Evolutionary conservation across 352 stramenopile genomes (phyloP).

Genomic region (Pilasporangium apinafurcum): DNA sequence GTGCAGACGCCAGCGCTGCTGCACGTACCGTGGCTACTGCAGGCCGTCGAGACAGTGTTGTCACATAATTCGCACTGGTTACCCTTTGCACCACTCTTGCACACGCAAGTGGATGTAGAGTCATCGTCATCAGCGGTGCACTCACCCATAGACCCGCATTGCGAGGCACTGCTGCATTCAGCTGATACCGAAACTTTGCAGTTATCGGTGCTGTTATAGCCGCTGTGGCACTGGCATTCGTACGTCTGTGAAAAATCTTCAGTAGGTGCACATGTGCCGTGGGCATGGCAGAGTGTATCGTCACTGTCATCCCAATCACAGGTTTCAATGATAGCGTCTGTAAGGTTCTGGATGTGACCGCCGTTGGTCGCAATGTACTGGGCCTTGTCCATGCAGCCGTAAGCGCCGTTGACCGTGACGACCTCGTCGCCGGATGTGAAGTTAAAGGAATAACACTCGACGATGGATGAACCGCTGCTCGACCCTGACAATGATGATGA

Average conservation of each 20-base stretch:
- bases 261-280: constrained; percentile 64
- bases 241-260: constrained; percentile 54
- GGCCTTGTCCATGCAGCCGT: constrained; percentile 64
- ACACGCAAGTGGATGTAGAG: constrained; percentile 36
- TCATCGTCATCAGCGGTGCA: constrained; percentile 24
- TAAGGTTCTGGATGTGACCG: constrained; percentile 60
- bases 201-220: constrained; percentile 49
- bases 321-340: constrained; percentile 31
- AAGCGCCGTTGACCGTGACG: constrained; percentile 61
- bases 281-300: constrained; percentile 52
- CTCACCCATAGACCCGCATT: constrained; percentile 52
- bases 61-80: constrained; percentile 68
- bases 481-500: constrained; percentile 11
- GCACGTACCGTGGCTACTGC: constrained; percentile 51
- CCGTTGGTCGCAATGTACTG: constrained; percentile 56
- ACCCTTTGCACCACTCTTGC: constrained; percentile 39
- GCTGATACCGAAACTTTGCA: constrained; percentile 52
- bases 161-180: constrained; percentile 62
- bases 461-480: constrained; percentile 20
- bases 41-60: constrained; percentile 16
- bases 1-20: constrained; percentile 29
- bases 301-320: constrained; percentile 43
- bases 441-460: constrained; percentile 66
- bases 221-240: constrained; percentile 70
- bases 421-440: constrained; percentile 41